phyloP scores from a whole-genome alignment of 495 filamentous ascomycete genomes.

The Rhypophila decipiens region DNA sequence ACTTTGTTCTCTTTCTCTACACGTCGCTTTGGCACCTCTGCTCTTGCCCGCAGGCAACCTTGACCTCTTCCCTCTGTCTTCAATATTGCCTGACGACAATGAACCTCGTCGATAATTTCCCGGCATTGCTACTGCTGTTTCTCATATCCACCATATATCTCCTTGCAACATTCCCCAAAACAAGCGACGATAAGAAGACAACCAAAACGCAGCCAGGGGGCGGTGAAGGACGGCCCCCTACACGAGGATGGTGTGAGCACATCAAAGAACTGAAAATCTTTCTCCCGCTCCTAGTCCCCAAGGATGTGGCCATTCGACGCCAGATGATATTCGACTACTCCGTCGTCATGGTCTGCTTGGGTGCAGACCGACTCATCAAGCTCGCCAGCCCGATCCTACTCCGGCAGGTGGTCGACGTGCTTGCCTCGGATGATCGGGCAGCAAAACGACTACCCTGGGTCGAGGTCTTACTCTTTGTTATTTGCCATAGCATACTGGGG shows the following conservation, averaged over 20 bases:
- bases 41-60: too few relatives aligned
- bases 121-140: not conserved
- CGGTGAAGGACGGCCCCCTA: not conserved
- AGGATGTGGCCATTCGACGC: not conserved
- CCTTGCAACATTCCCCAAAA: not conserved
- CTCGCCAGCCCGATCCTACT: not conserved
- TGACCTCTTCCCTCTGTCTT: too few relatives aligned
- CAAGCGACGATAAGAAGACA: not conserved
- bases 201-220: not conserved
- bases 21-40: too few relatives aligned
- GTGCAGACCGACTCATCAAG: not conserved
- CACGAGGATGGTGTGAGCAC: not conserved
- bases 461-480: not conserved
- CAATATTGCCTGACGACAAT: too few relatives aligned
- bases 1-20: too few relatives aligned
- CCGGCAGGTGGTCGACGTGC: slow-evolving; percentile 2
- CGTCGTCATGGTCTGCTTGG: not conserved
- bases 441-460: not conserved
- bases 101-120: not conserved
- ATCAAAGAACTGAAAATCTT: not conserved
- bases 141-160: not conserved
- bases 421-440: not conserved
- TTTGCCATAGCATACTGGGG: not conserved
- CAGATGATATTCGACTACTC: not conserved
- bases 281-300: slow-evolving; percentile 1